Percentiles rank a stretch among this genome's conserved stretches.
Evolutionary conservation across 495 filamentous ascomycete genomes (phyloP).

Genomic region (Neurospora sp.): DNA sequence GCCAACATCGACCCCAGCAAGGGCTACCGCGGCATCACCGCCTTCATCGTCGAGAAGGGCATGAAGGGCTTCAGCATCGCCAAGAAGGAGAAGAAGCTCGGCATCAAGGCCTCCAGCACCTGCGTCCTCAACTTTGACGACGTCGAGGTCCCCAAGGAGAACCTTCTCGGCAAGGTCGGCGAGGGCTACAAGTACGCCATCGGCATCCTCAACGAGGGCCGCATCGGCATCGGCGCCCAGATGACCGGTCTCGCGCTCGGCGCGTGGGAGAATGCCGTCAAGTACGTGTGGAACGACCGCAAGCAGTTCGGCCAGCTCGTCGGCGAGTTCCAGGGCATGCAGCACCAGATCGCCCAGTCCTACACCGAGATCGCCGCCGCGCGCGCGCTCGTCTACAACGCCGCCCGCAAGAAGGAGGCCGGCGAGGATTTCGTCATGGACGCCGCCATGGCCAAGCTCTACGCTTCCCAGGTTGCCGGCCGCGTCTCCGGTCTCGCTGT

Average conservation of each 20-base stretch:
- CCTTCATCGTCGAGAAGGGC: constrained; percentile 88
- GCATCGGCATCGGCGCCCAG: constrained; percentile 95
- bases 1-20: constrained; percentile 83
- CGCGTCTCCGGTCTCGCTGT: constrained; percentile 77
- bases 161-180: constrained; percentile 78
- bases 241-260: constrained; percentile 97
- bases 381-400: constrained; percentile 89
- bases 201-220: constrained; percentile 88
- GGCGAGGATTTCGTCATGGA: constrained; percentile 91
- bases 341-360: constrained; percentile 94
- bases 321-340: constrained; percentile 97
- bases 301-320: constrained; percentile 92
- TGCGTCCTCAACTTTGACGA: constrained; percentile 98
- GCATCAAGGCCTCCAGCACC: constrained; percentile 88
- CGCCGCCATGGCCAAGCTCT: constrained; percentile 98
- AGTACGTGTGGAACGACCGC: constrained; percentile 87
- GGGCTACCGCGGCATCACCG: constrained; percentile 92
- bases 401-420: constrained; percentile 94
- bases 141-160: constrained; percentile 75
- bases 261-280: constrained; percentile 90
- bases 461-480: constrained; percentile 84
- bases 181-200: constrained; percentile 98
- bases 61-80: constrained; percentile 86
- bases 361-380: constrained; percentile 90
- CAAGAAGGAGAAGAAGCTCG: constrained; percentile 99